Conservation (phyloP, 805 yeast genomes). For the Myxozyma vanderwaltii region DNA sequence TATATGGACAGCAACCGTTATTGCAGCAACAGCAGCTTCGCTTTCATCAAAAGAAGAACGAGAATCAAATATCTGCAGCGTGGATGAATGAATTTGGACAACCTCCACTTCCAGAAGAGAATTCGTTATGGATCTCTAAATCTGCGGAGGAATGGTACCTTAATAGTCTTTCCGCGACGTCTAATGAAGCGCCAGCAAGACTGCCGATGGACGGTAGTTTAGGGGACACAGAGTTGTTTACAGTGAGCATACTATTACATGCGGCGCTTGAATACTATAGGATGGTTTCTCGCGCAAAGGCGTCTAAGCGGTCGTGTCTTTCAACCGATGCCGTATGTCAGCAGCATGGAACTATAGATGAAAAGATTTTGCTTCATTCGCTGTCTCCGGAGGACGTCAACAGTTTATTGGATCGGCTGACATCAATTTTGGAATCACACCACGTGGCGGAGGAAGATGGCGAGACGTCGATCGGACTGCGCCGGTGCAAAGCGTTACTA, state of each 20-base stretch:
- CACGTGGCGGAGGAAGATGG: background rate
- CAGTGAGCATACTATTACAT: constrained; percentile 1
- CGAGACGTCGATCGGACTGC: background rate
- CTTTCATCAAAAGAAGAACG: background rate
- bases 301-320: background rate
- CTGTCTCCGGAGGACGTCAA: background rate
- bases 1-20: constrained; percentile 2
- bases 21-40: background rate
- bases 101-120: constrained; percentile 5
- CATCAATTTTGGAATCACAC: background rate
- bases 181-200: background rate
- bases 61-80: background rate
- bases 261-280: constrained; percentile 4
- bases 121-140: background rate
- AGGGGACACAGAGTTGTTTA: background rate
- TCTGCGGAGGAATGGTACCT: background rate
- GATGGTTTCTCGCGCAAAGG: background rate
- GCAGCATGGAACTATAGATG: constrained; percentile 1
- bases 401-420: background rate
- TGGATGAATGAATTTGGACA: constrained; percentile 7
- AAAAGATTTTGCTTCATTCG: background rate
- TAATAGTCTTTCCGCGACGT: background rate
- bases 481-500: constrained; percentile 3
- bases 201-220: background rate
- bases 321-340: background rate